Conservation (phyloP, 2,329 filamentous ascomycete genomes). For the Trichoderma polysporum region DNA sequence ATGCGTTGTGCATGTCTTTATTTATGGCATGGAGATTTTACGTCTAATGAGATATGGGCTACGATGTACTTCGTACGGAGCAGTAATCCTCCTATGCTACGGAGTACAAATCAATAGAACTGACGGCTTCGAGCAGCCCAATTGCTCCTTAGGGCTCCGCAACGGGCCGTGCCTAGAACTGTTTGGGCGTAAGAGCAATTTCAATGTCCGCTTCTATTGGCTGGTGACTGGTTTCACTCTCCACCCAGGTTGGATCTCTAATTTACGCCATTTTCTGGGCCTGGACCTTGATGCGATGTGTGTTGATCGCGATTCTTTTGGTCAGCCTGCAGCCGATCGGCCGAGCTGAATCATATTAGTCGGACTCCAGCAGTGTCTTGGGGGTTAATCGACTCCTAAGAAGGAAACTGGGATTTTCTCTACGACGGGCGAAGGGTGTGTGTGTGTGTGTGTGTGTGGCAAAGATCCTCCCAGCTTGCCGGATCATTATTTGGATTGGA, state of each 20-base stretch:
- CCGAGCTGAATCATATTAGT: background rate
- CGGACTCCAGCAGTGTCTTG: background rate
- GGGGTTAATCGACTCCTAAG: background rate
- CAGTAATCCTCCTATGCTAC: background rate
- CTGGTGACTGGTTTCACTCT: background rate
- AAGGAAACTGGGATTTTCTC: background rate
- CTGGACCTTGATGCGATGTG: background rate
- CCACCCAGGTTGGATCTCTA: slow-evolving; percentile 9
- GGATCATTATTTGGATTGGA: background rate
- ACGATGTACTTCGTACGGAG: no score
- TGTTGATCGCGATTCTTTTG: slow-evolving; percentile 2
- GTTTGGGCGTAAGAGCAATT: slow-evolving; percentile 18
- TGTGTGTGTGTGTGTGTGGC: background rate
- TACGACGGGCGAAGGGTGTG: background rate
- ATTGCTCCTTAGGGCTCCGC: slow-evolving; percentile 6
- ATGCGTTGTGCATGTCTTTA: background rate
- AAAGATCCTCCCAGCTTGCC: background rate
- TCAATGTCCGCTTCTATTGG: slow-evolving; percentile 10
- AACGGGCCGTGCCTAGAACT: slow-evolving; percentile 22
- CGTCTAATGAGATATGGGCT: no score
- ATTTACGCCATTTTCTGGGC: background rate
- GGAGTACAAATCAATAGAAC: background rate
- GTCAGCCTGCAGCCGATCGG: background rate
- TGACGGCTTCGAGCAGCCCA: background rate
- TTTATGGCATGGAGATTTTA: background rate